A percentile compares a stretch with the other conserved stretches of the same genome.
These are phyloP conservation scores for Neurospora sp. DNA, from an alignment of 495 filamentous ascomycete genomes.

Conservation along the genomic window DNA sequence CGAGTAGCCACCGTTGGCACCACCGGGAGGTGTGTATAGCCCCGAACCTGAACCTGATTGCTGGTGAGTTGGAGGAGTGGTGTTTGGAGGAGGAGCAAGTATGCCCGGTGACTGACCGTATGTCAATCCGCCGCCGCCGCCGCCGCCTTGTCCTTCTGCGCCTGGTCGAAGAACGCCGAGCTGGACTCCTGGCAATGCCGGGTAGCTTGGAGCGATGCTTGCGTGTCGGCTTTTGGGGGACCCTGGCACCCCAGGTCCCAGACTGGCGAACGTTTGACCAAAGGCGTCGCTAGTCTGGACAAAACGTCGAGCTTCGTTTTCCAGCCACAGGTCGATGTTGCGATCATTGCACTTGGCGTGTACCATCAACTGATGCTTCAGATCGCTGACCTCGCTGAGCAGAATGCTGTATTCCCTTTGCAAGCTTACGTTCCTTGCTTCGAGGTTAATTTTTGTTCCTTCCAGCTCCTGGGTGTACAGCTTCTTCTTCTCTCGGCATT, in stretches of 20 bases:
- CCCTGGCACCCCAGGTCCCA: conserved; percentile 1
- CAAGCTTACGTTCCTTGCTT: conserved; percentile 24
- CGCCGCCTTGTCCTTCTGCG: not conserved
- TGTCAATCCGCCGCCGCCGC: not conserved
- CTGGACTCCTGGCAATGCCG: conserved; percentile 6
- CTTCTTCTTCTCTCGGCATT: conserved; percentile 84
- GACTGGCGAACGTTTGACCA: conserved; percentile 17
- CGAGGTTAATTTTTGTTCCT: conserved; percentile 30
- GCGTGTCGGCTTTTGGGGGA: conserved; percentile 14
- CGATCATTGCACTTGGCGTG: conserved; percentile 50
- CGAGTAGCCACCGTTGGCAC: conserved; percentile 7
- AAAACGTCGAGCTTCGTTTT: conserved; percentile 32
- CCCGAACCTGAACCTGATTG: not conserved
- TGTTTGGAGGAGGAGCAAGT: not conserved
- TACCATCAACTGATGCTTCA: conserved; percentile 49
- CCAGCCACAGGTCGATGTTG: conserved; percentile 37
- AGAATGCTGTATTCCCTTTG: conserved; percentile 30
- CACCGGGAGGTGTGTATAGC: not conserved
- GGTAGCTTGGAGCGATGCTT: conserved; percentile 14
- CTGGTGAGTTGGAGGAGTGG: not conserved
- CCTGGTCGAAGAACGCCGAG: conserved; percentile 7
- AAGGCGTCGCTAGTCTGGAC: conserved; percentile 26
- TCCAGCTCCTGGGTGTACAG: conserved; percentile 56
- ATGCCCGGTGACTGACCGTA: not conserved
- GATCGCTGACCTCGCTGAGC: conserved; percentile 35